A percentile compares a stretch with the other conserved stretches of the same genome.
These are phyloP conservation scores for Phytopythium sindhum DNA, from an alignment of 352 stramenopile genomes.

Conservation along the genomic window DNA sequence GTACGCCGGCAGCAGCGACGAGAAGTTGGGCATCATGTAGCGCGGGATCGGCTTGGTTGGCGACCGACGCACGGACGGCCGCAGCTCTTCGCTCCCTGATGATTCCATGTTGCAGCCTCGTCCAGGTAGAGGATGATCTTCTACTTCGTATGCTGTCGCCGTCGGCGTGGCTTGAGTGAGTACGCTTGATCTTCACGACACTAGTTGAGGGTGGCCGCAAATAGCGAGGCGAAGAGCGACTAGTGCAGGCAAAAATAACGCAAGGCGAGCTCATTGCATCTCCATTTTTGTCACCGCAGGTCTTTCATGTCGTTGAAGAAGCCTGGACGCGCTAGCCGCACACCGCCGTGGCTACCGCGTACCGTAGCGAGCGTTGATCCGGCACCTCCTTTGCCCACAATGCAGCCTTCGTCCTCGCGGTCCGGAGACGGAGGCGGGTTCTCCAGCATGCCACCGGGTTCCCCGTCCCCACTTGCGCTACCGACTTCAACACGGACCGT, in stretches of 20 bases:
- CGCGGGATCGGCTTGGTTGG: conserved; percentile 35
- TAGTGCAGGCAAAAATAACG: neutral
- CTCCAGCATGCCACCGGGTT: conserved; percentile 49
- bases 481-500: conserved; percentile 40
- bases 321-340: conserved; percentile 50
- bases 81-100: neutral
- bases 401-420: conserved; percentile 35
- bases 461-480: conserved; percentile 12
- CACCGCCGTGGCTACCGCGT: conserved; percentile 57
- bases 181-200: neutral
- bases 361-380: conserved; percentile 22
- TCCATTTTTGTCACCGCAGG: conserved; percentile 23
- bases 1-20: conserved; percentile 76
- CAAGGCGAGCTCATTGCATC: neutral
- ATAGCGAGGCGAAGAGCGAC: neutral
- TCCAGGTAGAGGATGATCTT: neutral
- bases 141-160: neutral
- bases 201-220: neutral
- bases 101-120: neutral
- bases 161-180: neutral
- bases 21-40: conserved; percentile 84
- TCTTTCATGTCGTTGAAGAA: conserved; percentile 83
- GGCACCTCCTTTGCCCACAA: conserved; percentile 54
- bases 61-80: neutral
- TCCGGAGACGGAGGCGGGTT: conserved; percentile 38